Conservation (phyloP, 768 basidiomycete species). For the Boletus sp. region DNA sequence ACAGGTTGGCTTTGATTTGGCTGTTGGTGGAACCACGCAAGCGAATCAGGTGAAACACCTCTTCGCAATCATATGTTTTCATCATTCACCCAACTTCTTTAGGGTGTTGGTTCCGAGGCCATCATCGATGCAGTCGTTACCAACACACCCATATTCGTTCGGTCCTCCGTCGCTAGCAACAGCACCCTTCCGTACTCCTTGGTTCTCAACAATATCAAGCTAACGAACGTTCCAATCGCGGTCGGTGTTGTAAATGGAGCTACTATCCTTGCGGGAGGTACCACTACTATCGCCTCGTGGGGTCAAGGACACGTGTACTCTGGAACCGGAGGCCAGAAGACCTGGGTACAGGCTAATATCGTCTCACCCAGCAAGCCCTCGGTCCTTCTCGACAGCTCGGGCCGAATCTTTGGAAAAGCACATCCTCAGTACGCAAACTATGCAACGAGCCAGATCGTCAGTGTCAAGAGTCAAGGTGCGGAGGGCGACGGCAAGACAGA, state of each 20-base stretch:
- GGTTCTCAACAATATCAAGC: conserved; percentile 35
- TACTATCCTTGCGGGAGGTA: conserved; percentile 37
- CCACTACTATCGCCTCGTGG: conserved; percentile 50
- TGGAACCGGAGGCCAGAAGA: conserved; percentile 44
- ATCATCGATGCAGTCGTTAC: conserved; percentile 45
- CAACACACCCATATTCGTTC: conserved; percentile 45
- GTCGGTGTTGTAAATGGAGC: conserved; percentile 33
- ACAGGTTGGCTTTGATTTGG: conserved; percentile 46
- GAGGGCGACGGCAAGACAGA: conserved; percentile 74
- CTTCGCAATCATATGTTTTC: neutral
- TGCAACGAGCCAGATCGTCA: conserved; percentile 61
- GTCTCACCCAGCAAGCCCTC: conserved; percentile 48
- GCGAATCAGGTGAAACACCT: conserved; percentile 30
- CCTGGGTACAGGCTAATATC: conserved; percentile 51
- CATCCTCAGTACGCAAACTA: conserved; percentile 69
- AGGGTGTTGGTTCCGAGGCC: conserved; percentile 43
- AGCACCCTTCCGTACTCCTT: conserved; percentile 33
- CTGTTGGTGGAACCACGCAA: conserved; percentile 36
- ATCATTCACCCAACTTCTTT: neutral
- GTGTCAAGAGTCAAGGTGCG: conserved; percentile 67
- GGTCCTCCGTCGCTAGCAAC: conserved; percentile 32
- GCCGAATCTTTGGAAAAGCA: conserved; percentile 57
- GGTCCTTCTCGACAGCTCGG: conserved; percentile 52
- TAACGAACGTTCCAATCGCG: conserved; percentile 34
- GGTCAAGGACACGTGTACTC: conserved; percentile 70